Percentiles rank a stretch among this genome's conserved stretches.
phyloP scores from a whole-genome alignment of 306 rosid genomes.

The Nissolia schottii region DNA sequence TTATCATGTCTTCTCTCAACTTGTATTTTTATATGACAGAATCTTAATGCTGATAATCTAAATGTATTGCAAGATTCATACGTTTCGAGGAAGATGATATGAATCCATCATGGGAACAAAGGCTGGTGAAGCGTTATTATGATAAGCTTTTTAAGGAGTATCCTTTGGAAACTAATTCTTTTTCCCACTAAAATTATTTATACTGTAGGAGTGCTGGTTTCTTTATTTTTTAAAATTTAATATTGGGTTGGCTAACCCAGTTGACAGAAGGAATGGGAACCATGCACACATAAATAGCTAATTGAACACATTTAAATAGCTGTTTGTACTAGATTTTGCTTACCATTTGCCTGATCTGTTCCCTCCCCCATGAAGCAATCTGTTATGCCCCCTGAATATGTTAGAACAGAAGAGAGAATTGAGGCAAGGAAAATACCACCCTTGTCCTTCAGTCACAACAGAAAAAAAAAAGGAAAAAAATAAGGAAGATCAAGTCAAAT shows the following conservation, averaged over 20 bases:
- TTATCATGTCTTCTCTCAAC: constrained; percentile 9
- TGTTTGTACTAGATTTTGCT: constrained; percentile 4
- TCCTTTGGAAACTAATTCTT: constrained; percentile 41
- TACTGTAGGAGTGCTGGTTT: constrained; percentile 1
- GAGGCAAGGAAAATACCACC: no score
- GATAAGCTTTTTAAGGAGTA: constrained; percentile 97
- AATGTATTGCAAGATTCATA: constrained; percentile 62
- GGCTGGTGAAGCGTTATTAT: constrained; percentile 93
- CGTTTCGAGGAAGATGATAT: constrained; percentile 91
- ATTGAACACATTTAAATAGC: neutral
- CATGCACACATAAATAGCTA: neutral
- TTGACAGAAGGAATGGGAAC: neutral
- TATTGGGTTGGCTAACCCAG: constrained; percentile 1
- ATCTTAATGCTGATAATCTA: constrained; percentile 28
- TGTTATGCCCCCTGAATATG: no score
- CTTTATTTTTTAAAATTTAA: neutral
- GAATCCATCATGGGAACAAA: constrained; percentile 94
- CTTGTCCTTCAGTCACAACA: no score
- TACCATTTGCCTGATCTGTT: neutral
- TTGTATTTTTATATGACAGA: constrained; percentile 11
- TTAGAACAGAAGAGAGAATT: no score
- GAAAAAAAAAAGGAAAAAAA: no score
- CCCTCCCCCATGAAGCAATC: neutral
- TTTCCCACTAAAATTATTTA: neutral
- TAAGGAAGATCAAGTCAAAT: no score